A percentile compares a stretch with the other conserved stretches of the same genome.
These are phyloP conservation scores for Naematelia encephala DNA, from an alignment of 768 basidiomycete genomes.

Conservation along the genomic window DNA sequence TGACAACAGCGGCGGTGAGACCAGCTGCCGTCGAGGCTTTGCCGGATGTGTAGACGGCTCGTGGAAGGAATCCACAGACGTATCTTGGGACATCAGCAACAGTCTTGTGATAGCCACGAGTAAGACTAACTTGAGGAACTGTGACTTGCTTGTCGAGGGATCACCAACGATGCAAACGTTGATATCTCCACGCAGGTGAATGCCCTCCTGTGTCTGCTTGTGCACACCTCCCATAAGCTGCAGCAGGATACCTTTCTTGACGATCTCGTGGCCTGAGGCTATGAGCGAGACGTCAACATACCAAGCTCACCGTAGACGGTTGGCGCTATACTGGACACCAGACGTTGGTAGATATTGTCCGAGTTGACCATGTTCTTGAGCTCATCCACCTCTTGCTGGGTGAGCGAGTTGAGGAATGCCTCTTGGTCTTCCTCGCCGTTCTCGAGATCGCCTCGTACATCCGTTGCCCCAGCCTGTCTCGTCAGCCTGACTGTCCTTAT, in stretches of 20 bases:
- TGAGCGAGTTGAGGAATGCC: conserved; percentile 81
- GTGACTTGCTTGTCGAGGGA: conserved; percentile 95
- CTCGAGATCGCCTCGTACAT: conserved; percentile 85
- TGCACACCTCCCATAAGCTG: conserved; percentile 99
- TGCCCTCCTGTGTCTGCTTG: conserved; percentile 92
- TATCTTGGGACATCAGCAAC: conserved; percentile 60
- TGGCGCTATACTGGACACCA: conserved; percentile 92
- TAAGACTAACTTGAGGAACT: conserved; percentile 83
- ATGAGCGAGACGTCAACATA: not conserved
- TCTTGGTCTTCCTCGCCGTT: conserved; percentile 63
- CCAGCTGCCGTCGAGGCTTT: conserved; percentile 98
- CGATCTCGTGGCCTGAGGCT: conserved; percentile 76
- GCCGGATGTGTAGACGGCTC: conserved; percentile 98
- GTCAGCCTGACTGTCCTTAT: conserved; percentile 11
- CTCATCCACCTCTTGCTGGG: conserved; percentile 91
- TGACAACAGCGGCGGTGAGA: conserved; percentile 96
- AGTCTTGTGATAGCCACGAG: conserved; percentile 1
- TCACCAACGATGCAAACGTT: conserved; percentile 98
- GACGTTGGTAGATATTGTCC: conserved; percentile 87
- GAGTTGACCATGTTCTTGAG: conserved; percentile 89
- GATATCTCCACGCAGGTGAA: conserved; percentile 96
- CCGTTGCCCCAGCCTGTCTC: conserved; percentile 62
- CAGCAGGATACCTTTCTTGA: conserved; percentile 92
- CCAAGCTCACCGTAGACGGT: conserved; percentile 72
- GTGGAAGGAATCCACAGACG: conserved; percentile 94